Evolutionary conservation across 768 basidiomycete genomes (phyloP), one percentile per base, ranked within the genome.

Genomic region (Pleurotus cornucopiae): DNA sequence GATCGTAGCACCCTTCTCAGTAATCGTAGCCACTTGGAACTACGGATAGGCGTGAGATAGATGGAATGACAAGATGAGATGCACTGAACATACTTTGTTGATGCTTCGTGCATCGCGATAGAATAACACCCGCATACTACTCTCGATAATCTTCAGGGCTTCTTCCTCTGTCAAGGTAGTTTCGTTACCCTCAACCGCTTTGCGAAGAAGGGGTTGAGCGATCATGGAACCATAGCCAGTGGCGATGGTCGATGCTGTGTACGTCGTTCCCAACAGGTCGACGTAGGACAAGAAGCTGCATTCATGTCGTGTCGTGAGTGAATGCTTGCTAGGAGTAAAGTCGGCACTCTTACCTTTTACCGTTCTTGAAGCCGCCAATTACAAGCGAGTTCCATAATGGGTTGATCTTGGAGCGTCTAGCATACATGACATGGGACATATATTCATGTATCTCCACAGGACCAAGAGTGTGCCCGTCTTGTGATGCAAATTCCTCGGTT

Each of bases 21-120:
- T 94, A 63, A 98, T 83, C 0, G 82, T 92, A 4, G 94, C 95
- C 56, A 98, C 82, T 94, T 98, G 96, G 73, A 87, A 98, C 96
- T 98, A 67, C 1, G 43, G 14, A 58, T 25, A 30, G 46, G 11
- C 4, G 56, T 47, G 44, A 38, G 26, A 34, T 39, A 25, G 37
- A 12, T 23, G 21, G 26, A 54, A 39, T 21, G 21, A 51, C 40
- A 6, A 6, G 45, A 40, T 41, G n/a, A 6, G 45, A 40, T 41
- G n/a, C 6, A 23, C 46, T 46, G 9, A 44, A 66, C 78, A 30
- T 60, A 92, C 95, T 84, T 98, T 97, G 80, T 98, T 90, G 69
- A 95, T 75, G 75, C 91, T 93, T 62, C 96, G 80, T 5, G 96
- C 96, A 64, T 99, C 97, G 44, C 97, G 85, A 73, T 99, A 99